phyloP scores from a whole-genome alignment of 257 asterid species.

The Catharanthus roseus region DNA sequence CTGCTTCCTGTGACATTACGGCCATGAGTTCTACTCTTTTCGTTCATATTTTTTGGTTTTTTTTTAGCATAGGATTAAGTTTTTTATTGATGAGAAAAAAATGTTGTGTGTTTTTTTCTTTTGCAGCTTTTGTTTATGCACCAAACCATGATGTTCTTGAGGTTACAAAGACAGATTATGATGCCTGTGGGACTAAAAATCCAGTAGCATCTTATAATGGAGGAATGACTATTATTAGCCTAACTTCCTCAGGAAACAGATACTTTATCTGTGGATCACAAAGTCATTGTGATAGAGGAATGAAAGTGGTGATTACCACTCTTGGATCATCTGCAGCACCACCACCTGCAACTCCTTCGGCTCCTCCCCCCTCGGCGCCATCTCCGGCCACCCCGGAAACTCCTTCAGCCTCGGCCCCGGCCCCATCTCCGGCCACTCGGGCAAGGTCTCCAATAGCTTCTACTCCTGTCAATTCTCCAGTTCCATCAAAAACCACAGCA shows the following conservation, averaged over 20 bases:
- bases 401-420: conserved; percentile 8
- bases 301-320: conserved; percentile 53
- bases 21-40: too few relatives aligned
- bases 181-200: conserved; percentile 39
- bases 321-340: conserved; percentile 42
- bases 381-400: conserved; percentile 13
- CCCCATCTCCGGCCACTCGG: conserved; percentile 14
- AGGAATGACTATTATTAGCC: conserved; percentile 42
- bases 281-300: conserved; percentile 64
- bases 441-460: conserved; percentile 13
- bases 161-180: conserved; percentile 51
- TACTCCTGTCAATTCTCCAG: conserved; percentile 22
- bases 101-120: too few relatives aligned
- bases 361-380: conserved; percentile 20
- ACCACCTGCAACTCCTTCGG: conserved; percentile 27
- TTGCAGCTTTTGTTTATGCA: conserved; percentile 53
- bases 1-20: too few relatives aligned
- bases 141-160: conserved; percentile 53
- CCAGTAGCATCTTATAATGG: conserved; percentile 38
- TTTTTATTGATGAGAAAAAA: too few relatives aligned
- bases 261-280: conserved; percentile 60
- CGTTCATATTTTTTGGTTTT: too few relatives aligned
- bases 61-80: too few relatives aligned
- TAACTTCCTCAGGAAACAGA: conserved; percentile 48
- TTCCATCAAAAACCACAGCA: conserved; percentile 17